These are phyloP conservation scores for Aspergillus sp. DNA, from an alignment of 2,329 filamentous ascomycete species.

Conservation along the genomic window DNA sequence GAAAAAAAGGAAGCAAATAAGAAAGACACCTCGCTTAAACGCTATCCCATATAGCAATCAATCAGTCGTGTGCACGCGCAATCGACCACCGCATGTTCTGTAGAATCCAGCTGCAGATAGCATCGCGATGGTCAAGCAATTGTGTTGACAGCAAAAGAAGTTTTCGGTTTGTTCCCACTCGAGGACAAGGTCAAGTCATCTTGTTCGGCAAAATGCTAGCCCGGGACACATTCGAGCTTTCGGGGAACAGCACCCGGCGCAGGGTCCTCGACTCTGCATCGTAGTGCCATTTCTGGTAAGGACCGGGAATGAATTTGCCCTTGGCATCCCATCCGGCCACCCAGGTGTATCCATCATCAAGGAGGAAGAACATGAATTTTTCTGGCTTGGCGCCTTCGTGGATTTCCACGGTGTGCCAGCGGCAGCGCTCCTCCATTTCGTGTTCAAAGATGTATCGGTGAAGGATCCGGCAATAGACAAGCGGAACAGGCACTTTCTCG, in stretches of 20 bases:
- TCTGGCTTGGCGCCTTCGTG: slow-evolving; percentile 41
- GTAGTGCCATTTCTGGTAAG: slow-evolving; percentile 53
- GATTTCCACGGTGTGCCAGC: slow-evolving; percentile 43
- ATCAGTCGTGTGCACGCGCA: background rate
- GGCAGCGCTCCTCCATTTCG: slow-evolving; percentile 52
- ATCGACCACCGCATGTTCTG: slow-evolving; percentile 6
- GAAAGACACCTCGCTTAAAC: background rate
- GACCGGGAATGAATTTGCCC: slow-evolving; percentile 53
- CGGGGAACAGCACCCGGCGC: slow-evolving; percentile 36
- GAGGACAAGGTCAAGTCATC: slow-evolving; percentile 20
- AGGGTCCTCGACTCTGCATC: slow-evolving; percentile 44
- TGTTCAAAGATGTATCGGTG: slow-evolving; percentile 52
- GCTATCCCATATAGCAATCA: slow-evolving; percentile 10
- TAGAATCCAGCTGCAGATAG: slow-evolving; percentile 17
- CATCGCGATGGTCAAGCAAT: slow-evolving; percentile 3
- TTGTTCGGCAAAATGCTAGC: slow-evolving; percentile 37
- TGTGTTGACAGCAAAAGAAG: background rate
- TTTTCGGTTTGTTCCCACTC: background rate
- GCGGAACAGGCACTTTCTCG: slow-evolving; percentile 37
- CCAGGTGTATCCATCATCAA: slow-evolving; percentile 53
- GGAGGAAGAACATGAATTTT: slow-evolving; percentile 50
- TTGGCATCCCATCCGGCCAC: slow-evolving; percentile 54
- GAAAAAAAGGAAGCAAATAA: slow-evolving; percentile 1
- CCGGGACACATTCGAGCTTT: slow-evolving; percentile 40
- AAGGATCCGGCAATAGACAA: slow-evolving; percentile 53